Base-by-base conservation (phyloP, 371 early-diverging fungal species). In the Mortierella sp. region DNA sequence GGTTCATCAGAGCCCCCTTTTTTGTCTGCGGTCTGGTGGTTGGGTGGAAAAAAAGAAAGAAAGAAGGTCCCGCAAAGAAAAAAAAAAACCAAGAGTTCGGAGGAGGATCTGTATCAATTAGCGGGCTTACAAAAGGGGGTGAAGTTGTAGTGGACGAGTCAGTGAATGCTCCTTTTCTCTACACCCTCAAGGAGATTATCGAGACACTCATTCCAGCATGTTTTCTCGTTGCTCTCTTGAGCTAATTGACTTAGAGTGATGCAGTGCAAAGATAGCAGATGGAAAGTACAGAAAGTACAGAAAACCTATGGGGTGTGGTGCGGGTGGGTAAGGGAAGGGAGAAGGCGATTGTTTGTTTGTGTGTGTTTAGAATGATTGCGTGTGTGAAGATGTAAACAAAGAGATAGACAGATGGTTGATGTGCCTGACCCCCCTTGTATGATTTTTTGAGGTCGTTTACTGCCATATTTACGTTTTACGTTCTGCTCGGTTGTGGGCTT, bases 101-200 rank as follows among this genome's bases (percentile, higher is more conserved):
- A 65, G 65, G 65, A 65, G 21, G 38, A 65, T 60, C 32, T 32
- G 65, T 65, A 18, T 35, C 38, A 65, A 65, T 65, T 38, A 65
- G 65, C 65, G 65, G 65, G 38, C 38, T 65, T 65, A 32, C 6
- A 65, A 65, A 21, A 41, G 41, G 41, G 29, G 32, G 29, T 29
- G 29, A 32, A 29, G 32, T 29, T 12, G 49, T 18, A 16, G 4
- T 51, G 5, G 51, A 14, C 16, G 18, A 51, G 51, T 18, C 51
- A 51, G 51, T 51, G 46, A 11, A 46, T n/a, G 58, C 29, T 27
- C 0, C 12, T 58, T 58, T 27, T 27, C 10, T n/a, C n/a, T n/a
- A n/a, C 5, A 27, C 58, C 29, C 29, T 27, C 3, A 12, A 27
- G 8, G 29, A 63, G 65, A 63, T 63, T 21, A 63, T 35, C 65